phyloP scores from a whole-genome alignment of 345 rosid species.

The Dipteronia dyeriana region DNA sequence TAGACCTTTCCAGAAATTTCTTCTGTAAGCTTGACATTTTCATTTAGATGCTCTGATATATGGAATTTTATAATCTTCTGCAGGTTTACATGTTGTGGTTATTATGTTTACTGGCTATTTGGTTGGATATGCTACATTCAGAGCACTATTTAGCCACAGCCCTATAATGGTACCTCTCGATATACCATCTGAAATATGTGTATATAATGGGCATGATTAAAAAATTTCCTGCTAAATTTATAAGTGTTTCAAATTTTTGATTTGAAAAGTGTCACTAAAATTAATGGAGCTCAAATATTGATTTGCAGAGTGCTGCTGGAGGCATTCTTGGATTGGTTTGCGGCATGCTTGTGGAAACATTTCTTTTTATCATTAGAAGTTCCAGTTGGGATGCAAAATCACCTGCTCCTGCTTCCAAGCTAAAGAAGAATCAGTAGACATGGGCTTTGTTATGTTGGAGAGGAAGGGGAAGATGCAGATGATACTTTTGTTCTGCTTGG shows the following conservation, averaged over 20 bases:
- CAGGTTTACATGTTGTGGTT: constrained; percentile 87
- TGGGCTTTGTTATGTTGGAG: not conserved
- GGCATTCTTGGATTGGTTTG: constrained; percentile 87
- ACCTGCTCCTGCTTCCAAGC: constrained; percentile 41
- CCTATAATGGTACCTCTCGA: constrained; percentile 57
- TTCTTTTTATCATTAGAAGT: constrained; percentile 79
- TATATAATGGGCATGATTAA: not conserved
- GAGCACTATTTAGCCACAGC: constrained; percentile 79
- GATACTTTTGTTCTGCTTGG: not conserved
- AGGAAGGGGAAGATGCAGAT: not conserved
- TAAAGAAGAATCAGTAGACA: constrained; percentile 71
- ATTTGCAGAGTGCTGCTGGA: constrained; percentile 84
- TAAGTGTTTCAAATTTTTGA: not conserved
- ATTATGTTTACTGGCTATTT: constrained; percentile 96
- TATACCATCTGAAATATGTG: not conserved
- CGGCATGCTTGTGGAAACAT: constrained; percentile 90
- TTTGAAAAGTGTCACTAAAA: not conserved
- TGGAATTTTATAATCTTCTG: not conserved
- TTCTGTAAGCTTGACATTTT: not conserved
- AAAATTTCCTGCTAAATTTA: not conserved
- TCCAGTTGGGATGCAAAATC: constrained; percentile 47
- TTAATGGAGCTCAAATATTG: not conserved
- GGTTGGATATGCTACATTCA: constrained; percentile 76
- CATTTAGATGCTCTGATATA: not conserved
- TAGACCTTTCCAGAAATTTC: not conserved